phyloP scores from a whole-genome alignment of 768 basidiomycete genomes.

The Phanerochaete sordida region DNA sequence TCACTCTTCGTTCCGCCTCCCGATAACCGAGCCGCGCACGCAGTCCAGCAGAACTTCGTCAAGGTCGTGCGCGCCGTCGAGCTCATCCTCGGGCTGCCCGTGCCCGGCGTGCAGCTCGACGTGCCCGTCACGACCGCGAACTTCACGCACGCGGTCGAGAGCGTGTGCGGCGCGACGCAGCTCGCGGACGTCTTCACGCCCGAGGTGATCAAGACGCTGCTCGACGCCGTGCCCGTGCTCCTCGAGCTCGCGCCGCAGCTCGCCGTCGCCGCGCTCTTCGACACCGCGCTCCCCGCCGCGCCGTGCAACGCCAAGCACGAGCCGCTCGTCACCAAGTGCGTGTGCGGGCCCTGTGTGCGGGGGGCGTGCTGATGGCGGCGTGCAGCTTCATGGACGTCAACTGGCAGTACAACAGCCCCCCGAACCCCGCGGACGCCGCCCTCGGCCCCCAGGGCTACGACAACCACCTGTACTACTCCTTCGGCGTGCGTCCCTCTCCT shows the following conservation, averaged over 20 bases:
- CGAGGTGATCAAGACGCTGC: conserved; percentile 30
- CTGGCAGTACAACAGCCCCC: conserved; percentile 68
- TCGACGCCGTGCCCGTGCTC: conserved; percentile 36
- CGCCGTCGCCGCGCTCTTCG: conserved; percentile 22
- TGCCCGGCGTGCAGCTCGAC: conserved; percentile 28
- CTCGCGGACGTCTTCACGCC: conserved; percentile 20
- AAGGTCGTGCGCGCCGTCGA: conserved; percentile 65
- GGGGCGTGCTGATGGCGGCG: not conserved
- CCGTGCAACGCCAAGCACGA: conserved; percentile 17
- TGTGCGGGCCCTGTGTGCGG: not conserved
- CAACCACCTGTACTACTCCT: conserved; percentile 78
- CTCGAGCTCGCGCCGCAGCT: conserved; percentile 21
- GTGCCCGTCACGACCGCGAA: conserved; percentile 26
- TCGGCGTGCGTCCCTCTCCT: conserved; percentile 42
- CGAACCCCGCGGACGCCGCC: conserved; percentile 68
- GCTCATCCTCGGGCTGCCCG: conserved; percentile 50
- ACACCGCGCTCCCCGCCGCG: conserved; percentile 17
- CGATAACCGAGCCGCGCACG: not conserved
- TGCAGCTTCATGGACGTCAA: conserved; percentile 76
- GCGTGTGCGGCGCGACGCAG: conserved; percentile 7
- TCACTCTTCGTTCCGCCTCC: not conserved
- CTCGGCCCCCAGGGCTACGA: conserved; percentile 74
- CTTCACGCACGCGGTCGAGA: conserved; percentile 32
- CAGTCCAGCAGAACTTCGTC: conserved; percentile 72
- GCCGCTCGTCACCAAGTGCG: conserved; percentile 38